Conservation (phyloP, 2,329 filamentous ascomycete genomes). For the Periconia sp. region DNA sequence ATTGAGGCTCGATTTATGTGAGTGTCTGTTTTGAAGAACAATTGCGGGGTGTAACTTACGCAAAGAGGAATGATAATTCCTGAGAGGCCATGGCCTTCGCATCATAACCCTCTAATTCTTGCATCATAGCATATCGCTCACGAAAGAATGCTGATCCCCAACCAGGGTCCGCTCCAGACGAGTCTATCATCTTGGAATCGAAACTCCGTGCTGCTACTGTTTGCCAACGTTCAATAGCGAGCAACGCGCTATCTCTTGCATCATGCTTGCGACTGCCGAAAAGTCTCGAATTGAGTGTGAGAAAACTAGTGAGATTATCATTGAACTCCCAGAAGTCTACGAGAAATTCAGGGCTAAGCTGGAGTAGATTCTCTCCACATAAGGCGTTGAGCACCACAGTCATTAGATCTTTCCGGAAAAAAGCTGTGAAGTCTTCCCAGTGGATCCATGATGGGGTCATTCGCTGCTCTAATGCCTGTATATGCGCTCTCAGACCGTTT, state of each 20-base stretch:
- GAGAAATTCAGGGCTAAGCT: background rate
- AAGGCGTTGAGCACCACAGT: background rate
- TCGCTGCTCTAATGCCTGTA: background rate
- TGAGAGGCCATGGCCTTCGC: background rate
- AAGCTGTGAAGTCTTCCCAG: background rate
- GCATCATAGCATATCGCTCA: background rate
- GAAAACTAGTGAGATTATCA: background rate
- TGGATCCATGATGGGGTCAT: background rate
- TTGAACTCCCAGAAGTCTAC: background rate
- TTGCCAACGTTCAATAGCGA: too few relatives aligned
- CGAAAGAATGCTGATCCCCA: background rate
- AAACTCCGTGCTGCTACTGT: too few relatives aligned
- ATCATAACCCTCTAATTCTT: background rate
- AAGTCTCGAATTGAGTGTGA: too few relatives aligned
- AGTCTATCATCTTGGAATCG: background rate
- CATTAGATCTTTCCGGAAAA: background rate
- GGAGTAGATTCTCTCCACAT: background rate
- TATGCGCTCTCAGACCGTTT: background rate
- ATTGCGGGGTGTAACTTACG: background rate
- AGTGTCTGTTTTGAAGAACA: background rate
- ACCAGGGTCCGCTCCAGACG: background rate
- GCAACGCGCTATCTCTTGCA: too few relatives aligned
- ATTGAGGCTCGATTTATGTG: background rate
- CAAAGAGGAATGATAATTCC: background rate
- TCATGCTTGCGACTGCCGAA: too few relatives aligned